Conservation (phyloP, 768 basidiomycete genomes). For the Tephrocybe sp. region DNA sequence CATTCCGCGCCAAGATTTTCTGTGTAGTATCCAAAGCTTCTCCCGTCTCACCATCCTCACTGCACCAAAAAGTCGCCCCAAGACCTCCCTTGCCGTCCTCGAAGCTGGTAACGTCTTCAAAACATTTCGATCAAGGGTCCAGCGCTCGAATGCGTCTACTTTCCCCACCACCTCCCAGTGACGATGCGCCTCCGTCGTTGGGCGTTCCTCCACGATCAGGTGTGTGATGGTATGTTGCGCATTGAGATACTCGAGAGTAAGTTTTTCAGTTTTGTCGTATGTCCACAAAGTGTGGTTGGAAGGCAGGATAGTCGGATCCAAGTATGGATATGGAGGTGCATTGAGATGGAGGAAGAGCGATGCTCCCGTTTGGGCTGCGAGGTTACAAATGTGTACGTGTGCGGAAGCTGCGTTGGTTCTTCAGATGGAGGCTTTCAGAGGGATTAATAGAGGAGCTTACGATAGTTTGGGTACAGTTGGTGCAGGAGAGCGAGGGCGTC, state of each 20-base stretch:
- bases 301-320: slow-evolving; percentile 7
- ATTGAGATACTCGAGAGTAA: slow-evolving; percentile 43
- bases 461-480: slow-evolving; percentile 34
- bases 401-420: slow-evolving; percentile 15
- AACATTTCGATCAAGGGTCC: slow-evolving; percentile 28
- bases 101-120: slow-evolving; percentile 17
- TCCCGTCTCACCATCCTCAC: slow-evolving; percentile 38
- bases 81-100: slow-evolving; percentile 9
- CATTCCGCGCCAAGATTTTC: slow-evolving; percentile 13
- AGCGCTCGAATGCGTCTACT: slow-evolving; percentile 31
- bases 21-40: slow-evolving; percentile 52
- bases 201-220: slow-evolving; percentile 53
- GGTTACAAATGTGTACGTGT: slow-evolving; percentile 80
- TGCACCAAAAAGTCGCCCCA: slow-evolving; percentile 22
- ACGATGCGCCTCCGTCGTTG: slow-evolving; percentile 21
- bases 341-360: slow-evolving; percentile 81
- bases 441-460: slow-evolving; percentile 4
- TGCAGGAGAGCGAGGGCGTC: slow-evolving; percentile 68
- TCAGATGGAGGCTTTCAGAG: not conserved
- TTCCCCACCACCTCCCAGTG: slow-evolving; percentile 44
- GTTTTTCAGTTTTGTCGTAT: slow-evolving; percentile 83
- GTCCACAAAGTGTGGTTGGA: slow-evolving; percentile 52
- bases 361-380: slow-evolving; percentile 88
- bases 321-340: slow-evolving; percentile 47
- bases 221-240: slow-evolving; percentile 50